Base-by-base conservation (phyloP, 75 land plant species). In the Selaginella moellendorffii region DNA sequence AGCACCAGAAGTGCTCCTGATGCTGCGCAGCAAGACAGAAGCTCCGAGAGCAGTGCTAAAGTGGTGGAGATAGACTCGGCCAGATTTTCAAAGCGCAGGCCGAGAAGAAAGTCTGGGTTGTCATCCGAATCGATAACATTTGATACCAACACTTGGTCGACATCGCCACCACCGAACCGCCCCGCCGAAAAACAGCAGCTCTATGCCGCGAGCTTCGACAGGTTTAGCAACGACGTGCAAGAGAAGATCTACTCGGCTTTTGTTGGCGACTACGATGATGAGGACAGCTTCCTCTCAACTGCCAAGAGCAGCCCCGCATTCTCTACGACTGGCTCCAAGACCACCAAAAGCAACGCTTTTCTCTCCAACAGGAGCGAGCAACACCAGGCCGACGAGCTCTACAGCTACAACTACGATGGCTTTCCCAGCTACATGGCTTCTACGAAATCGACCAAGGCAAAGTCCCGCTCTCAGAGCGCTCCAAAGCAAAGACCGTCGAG, bases 361-460 rank as follows among this genome's bases (percentile, higher is more conserved):
- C 23, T 2, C 9, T 56, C 59, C 24, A 56, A 19, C 24, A 56
- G 59, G n/a, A 56, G 59, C n/a, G 59, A 56, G 2, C n/a, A n/a
- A n/a, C n/a, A n/a, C n/a, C 21, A 21, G 59, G 59, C 59, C n/a
- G 59, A 56, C n/a, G 59, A 56, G n/a, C 9, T 56, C 9, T 56
- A 8, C 19, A 8, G n/a, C n/a, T 5, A 25, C 23, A 8, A 56
- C 9, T 56, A 36, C 46, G 46, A 8, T 21, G 59, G 25, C n/a
- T 56, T 9, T 19, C 59, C 59, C 9, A 56, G 86, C 62, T 92
- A 92, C 77, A 92, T 92, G 97, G 86, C 89, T 29, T 69, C 88
- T 17, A 92, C 97, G 9, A 68, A 81, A 67, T 92, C 97, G 0
- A 85, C 97, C 0, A 82, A 74, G 67, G 93, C 97, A 53, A 90